A percentile compares a stretch with the other conserved stretches of the same genome.
These are phyloP conservation scores for Brettanomyces nanus DNA, from an alignment of 805 yeast genomes.

Conservation along the genomic window DNA sequence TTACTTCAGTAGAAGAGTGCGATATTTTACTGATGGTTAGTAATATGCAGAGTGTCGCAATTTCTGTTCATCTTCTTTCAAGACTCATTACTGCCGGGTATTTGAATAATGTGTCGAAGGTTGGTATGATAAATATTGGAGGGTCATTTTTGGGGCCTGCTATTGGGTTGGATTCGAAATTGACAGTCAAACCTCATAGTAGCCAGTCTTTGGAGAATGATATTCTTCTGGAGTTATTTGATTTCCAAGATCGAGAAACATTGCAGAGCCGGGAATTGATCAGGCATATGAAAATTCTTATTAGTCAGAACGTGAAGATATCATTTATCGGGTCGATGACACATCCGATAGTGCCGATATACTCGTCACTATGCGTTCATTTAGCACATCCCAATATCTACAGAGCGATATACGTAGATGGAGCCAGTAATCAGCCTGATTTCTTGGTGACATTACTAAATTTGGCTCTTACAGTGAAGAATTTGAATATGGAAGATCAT, in stretches of 20 bases:
- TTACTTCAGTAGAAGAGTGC: constrained; percentile 42
- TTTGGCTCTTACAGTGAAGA: constrained; percentile 17
- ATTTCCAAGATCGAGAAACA: constrained; percentile 70
- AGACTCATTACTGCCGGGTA: constrained; percentile 40
- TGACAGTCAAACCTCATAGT: constrained; percentile 59
- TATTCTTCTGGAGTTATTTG: constrained; percentile 77
- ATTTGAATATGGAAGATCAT: constrained; percentile 23
- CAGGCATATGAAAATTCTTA: constrained; percentile 56
- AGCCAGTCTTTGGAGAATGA: constrained; percentile 82
- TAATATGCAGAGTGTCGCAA: constrained; percentile 92
- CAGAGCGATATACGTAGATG: constrained; percentile 74
- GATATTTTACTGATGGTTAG: constrained; percentile 81
- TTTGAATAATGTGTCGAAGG: constrained; percentile 42
- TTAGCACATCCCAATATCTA: constrained; percentile 81
- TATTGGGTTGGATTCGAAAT: constrained; percentile 73
- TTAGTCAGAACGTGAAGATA: constrained; percentile 67
- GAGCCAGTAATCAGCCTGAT: constrained; percentile 24
- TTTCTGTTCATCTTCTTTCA: constrained; percentile 61
- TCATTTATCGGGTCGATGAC: constrained; percentile 79
- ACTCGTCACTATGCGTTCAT: constrained; percentile 74
- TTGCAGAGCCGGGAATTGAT: constrained; percentile 60
- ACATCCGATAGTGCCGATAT: constrained; percentile 90
- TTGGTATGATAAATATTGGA: constrained; percentile 86
- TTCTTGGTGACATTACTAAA: constrained; percentile 32
- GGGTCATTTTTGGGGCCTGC: constrained; percentile 91